phyloP scores from a whole-genome alignment of 2,329 filamentous ascomycete genomes.

The Trichoderma gracile region DNA sequence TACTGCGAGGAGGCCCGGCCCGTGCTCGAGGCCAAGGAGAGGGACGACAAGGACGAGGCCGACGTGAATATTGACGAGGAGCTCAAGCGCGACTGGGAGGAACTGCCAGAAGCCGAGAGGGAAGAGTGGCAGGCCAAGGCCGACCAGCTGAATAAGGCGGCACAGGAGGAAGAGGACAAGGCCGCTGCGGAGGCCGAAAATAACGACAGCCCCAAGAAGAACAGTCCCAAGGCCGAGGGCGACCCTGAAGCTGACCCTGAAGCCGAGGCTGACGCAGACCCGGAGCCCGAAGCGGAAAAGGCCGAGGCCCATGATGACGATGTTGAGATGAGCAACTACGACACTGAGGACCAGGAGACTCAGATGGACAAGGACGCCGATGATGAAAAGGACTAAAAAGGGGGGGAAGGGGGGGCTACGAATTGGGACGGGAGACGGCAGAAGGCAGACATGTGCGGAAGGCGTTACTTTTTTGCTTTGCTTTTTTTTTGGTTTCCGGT shows the following conservation, averaged over 20 bases:
- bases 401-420: neutral
- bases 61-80: conserved; percentile 53
- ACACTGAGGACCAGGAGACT: conserved; percentile 46
- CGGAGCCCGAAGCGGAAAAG: conserved; percentile 35
- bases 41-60: conserved; percentile 42
- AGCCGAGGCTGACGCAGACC: conserved; percentile 30
- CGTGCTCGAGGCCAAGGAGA: conserved; percentile 47
- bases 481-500: neutral
- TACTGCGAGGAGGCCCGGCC: conserved; percentile 55
- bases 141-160: conserved; percentile 32
- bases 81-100: conserved; percentile 56
- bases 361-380: conserved; percentile 40
- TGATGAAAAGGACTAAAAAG: conserved; percentile 30
- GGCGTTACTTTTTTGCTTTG: conserved; percentile 12
- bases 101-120: conserved; percentile 51
- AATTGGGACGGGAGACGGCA: neutral
- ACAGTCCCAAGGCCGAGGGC: conserved; percentile 25
- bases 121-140: conserved; percentile 49
- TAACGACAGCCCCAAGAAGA: conserved; percentile 26
- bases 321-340: conserved; percentile 51
- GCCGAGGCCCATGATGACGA: conserved; percentile 48
- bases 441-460: neutral
- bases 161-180: conserved; percentile 27
- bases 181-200: conserved; percentile 12
- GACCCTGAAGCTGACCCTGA: conserved; percentile 22